phyloP scores from a whole-genome alignment of 148 eudicot genomes.

The Vaccinium myrtillus region DNA sequence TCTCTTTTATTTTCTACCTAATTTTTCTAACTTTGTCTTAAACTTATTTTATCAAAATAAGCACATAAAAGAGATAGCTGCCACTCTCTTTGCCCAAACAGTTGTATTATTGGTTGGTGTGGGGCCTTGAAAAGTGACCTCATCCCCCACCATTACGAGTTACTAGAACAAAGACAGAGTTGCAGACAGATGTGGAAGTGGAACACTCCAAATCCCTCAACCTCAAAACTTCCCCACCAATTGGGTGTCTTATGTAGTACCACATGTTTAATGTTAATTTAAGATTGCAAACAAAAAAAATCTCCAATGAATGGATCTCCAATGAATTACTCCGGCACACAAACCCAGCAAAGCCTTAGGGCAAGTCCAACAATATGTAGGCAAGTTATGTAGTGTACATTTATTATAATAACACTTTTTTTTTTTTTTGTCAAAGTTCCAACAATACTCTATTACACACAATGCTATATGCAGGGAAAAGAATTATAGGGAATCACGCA shows the following conservation, averaged over 20 bases:
- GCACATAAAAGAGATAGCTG: neutral
- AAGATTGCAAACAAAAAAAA: conserved; percentile 13
- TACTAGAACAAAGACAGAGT: conserved; percentile 7
- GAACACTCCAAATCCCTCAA: conserved; percentile 2
- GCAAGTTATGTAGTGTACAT: too few relatives aligned
- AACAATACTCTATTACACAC: too few relatives aligned
- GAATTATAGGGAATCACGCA: too few relatives aligned
- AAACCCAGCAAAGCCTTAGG: neutral
- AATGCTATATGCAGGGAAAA: too few relatives aligned
- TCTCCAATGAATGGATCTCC: neutral
- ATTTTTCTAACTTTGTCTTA: too few relatives aligned
- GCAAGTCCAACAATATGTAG: too few relatives aligned
- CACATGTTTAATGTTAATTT: conserved; percentile 3
- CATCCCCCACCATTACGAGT: neutral
- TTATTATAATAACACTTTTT: too few relatives aligned
- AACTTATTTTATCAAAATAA: too few relatives aligned
- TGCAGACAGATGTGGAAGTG: conserved; percentile 8
- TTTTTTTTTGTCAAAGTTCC: too few relatives aligned
- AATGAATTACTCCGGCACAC: neutral
- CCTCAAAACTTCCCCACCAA: conserved; percentile 17
- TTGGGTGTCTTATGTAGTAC: conserved; percentile 19
- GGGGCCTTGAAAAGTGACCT: neutral
- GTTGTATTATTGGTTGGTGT: neutral
- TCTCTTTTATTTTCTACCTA: too few relatives aligned
- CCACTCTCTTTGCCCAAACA: neutral